Base-by-base conservation (phyloP, 2,329 filamentous ascomycete genomes). In the Colletotrichum theobromicola region DNA sequence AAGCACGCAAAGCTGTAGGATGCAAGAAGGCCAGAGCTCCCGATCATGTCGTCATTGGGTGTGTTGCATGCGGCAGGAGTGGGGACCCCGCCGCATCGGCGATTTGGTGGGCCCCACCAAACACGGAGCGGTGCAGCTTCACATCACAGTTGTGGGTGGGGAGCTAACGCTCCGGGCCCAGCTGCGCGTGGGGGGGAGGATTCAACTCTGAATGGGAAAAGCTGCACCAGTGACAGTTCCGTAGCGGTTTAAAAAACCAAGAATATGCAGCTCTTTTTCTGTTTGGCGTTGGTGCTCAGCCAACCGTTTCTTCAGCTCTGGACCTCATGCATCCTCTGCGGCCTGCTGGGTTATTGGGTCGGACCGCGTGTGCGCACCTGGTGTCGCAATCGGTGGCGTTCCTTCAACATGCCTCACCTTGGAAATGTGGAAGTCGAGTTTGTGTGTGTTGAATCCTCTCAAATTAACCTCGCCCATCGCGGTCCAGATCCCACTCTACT, bases 21-120 rank as follows among this genome's bases (percentile, higher is more conserved):
- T 24, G 30, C 28, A 32, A 26, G 35, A 32, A 26, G 68, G 69
- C 72, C 68, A 75, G 57, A 75, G 68, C 72, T 75, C 35, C 68
- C 50, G 26, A 46, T 58, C 42, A 72, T 75, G 62, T 75, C 72
- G 72, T 75, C 72, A 75, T 75, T 63, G 26, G 46, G 30, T 42
- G 46, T 57, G n/a, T 57, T 64, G 69, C 63, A 75, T 42, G 69
- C 63, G 72, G 72, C 30, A 35, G 70, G 24, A n/a, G 57, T 37
- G 62, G 63, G 57, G n/a, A 28, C 8, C 18, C 67, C 32, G 34
- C 57, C 24, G 42, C 55, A 58, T 74, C 67, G 62, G 68, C 72
- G 32, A 72, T 72, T 72, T 42, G 68, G 57, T 34, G 34, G 53
- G 28, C 42, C 6, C 50, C 18, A 58, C 50, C 26, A 24, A 24